These are phyloP conservation scores for Rhizoclosmatium sp. DNA, from an alignment of 192 early-diverging fungal genomes.

Conservation along the genomic window DNA sequence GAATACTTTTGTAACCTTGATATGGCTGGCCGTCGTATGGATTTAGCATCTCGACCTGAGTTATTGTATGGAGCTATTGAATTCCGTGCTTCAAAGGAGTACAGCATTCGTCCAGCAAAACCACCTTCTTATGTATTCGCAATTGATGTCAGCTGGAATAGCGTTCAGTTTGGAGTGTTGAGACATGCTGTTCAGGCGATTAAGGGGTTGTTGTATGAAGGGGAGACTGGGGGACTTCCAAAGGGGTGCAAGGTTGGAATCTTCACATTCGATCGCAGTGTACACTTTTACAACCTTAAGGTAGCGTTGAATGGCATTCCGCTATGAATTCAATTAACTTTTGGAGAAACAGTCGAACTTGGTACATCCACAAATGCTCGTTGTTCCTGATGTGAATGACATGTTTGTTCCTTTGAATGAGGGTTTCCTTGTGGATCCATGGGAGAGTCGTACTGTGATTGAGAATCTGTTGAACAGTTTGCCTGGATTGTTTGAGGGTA, in stretches of 20 bases:
- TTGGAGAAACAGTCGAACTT: conserved; percentile 62
- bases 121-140: conserved; percentile 88
- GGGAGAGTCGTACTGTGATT: conserved; percentile 80
- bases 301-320: conserved; percentile 47
- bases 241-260: conserved; percentile 75
- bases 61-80: conserved; percentile 89
- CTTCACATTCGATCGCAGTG: conserved; percentile 86
- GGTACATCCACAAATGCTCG: conserved; percentile 93
- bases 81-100: conserved; percentile 85
- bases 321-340: not conserved
- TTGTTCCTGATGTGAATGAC: conserved; percentile 90
- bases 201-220: conserved; percentile 70
- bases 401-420: conserved; percentile 93
- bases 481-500: conserved; percentile 83
- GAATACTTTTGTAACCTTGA: conserved; percentile 96
- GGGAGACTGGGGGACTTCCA: conserved; percentile 44
- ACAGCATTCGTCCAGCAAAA: conserved; percentile 70
- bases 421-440: conserved; percentile 89
- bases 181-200: conserved; percentile 70
- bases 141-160: conserved; percentile 91
- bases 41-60: conserved; percentile 87
- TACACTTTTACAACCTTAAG: conserved; percentile 96
- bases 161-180: conserved; percentile 87
- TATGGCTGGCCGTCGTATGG: conserved; percentile 87
- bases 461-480: conserved; percentile 82